Percentiles rank a stretch among this genome's conserved stretches.
Evolutionary conservation across 1,139 yeast species (phyloP).

Genomic region (Geotrichum klebahnii): DNA sequence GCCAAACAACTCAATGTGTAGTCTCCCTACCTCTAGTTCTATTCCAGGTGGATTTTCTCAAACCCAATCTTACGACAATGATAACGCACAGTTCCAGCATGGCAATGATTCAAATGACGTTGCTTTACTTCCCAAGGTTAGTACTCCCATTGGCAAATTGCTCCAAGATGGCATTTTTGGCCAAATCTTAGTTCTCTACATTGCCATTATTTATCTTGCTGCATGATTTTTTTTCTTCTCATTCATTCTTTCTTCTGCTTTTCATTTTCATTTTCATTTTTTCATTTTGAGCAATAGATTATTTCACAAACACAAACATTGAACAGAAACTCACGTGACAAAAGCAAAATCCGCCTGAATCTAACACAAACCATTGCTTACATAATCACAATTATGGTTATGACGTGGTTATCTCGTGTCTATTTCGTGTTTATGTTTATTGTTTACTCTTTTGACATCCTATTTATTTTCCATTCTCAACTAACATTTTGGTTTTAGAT

Average conservation of each 20-base stretch:
- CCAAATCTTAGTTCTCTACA: slow-evolving; percentile 3
- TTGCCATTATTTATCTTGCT: slow-evolving; percentile 7
- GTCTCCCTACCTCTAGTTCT: background rate
- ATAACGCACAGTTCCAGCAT: background rate
- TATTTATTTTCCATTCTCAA: background rate
- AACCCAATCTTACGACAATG: background rate
- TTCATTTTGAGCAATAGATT: background rate
- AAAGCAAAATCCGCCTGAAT: background rate
- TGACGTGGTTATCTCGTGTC: slow-evolving; percentile 4
- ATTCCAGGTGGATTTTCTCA: background rate
- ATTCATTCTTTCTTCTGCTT: background rate
- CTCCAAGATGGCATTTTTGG: slow-evolving; percentile 2
- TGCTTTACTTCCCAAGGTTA: background rate
- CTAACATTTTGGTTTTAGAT: background rate
- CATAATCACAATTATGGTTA: background rate
- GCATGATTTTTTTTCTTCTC: slow-evolving; percentile 3
- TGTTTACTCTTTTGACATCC: background rate
- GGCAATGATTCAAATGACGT: background rate
- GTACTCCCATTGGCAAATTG: background rate
- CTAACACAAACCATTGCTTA: background rate
- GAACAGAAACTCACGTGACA: background rate
- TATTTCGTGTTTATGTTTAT: background rate
- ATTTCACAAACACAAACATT: background rate
- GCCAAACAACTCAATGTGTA: too few relatives aligned
- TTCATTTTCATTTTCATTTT: too few relatives aligned